Base-by-base conservation (phyloP, 1,139 yeast species). In the Magnusiomyces clavatus region DNA sequence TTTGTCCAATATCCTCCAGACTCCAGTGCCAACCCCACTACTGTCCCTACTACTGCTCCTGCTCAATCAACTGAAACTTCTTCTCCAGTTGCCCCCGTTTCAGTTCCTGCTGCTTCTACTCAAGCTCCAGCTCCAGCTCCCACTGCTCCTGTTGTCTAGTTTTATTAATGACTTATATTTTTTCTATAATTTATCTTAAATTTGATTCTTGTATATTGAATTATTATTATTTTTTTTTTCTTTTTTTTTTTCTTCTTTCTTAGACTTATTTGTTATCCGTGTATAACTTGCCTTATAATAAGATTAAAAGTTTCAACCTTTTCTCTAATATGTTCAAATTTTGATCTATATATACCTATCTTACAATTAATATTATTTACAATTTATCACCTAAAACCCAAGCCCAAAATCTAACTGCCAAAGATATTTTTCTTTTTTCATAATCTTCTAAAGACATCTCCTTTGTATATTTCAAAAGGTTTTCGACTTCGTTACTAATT, bases 401-500 rank as follows among this genome's bases (percentile, higher is more conserved):
- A 31, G 65, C 60, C 48, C 65, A 86, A 62, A 42, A 82, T 58
- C 57, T 77, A 87, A 29, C 81, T 80, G 46, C 68, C 65, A 51
- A 82, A 72, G 52, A 46, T 42, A 85, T 78, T 51, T 75, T 72
- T 60, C 94, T 74, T 51, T 83, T 85, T 49, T 79, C 74, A 61
- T 86, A 85, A 62, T 85, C 88, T 12, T 73, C 69, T 50, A 83
- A 64, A 6, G 72, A 70, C 58, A 88, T 72, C 14, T 68, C 65
- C 6, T 50, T 47, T 1, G 88, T 77, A 62, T 82, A 69, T 39
- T 67, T 61, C 71, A 78, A 69, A 56, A 90, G 70, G 65, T 86
- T 75, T 16, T 77, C 76, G 42, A 88, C 72, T 67, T 90, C 98
- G 0, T 62, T 61, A 39, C 70, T 70, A 83, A 90, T 82, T 51